These are phyloP conservation scores for Dentiscutata heterogama DNA, from an alignment of 371 early-diverging fungal species.

Conservation along the genomic window DNA sequence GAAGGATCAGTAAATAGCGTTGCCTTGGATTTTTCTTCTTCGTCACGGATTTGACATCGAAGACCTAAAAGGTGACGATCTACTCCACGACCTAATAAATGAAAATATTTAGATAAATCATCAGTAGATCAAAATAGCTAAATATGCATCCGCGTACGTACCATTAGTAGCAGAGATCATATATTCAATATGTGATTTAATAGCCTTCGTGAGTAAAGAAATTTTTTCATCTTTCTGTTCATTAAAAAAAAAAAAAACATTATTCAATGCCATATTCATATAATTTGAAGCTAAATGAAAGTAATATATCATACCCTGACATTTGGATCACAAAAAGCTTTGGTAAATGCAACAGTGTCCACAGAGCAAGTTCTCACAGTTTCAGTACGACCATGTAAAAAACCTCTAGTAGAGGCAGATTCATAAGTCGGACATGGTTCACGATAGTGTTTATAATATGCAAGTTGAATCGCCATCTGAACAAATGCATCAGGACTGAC, in stretches of 20 bases:
- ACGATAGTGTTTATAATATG: constrained; percentile 75
- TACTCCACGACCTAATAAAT: constrained; percentile 68
- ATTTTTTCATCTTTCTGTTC: constrained; percentile 67
- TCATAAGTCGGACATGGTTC: constrained; percentile 77
- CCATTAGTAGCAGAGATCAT: constrained; percentile 70
- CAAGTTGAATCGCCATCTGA: constrained; percentile 84
- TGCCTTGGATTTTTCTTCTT: constrained; percentile 62
- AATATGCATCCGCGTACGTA: constrained; percentile 50
- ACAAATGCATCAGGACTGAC: constrained; percentile 82
- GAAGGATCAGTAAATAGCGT: constrained; percentile 76
- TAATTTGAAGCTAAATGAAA: background rate
- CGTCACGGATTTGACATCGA: constrained; percentile 62
- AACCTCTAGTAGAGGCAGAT: constrained; percentile 80
- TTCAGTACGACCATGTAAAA: constrained; percentile 89
- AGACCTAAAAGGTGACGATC: constrained; percentile 88
- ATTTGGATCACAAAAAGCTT: constrained; percentile 61
- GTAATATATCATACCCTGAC: background rate
- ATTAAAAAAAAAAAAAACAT: background rate
- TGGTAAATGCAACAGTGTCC: constrained; percentile 74
- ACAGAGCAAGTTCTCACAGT: constrained; percentile 77
- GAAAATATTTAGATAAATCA: background rate
- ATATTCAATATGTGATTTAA: constrained; percentile 69
- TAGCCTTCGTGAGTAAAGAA: constrained; percentile 67
- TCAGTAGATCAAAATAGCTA: background rate
- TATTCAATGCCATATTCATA: too few relatives aligned